phyloP scores from a whole-genome alignment of 306 rosid species.

The Arachis hypogaea region DNA sequence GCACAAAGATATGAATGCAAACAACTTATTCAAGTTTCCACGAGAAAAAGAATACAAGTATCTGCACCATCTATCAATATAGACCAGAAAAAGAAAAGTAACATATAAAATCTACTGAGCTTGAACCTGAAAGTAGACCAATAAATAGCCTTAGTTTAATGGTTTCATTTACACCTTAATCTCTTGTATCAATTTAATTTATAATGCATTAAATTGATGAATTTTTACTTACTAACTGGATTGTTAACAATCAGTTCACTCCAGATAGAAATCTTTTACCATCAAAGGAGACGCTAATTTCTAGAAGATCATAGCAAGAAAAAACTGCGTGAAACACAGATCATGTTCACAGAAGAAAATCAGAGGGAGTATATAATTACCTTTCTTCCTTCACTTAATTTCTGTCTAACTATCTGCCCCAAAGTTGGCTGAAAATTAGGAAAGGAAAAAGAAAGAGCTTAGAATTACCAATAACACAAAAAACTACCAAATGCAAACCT shows the following conservation, averaged over 20 bases:
- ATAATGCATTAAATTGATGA: no score
- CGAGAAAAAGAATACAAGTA: slow-evolving; percentile 11
- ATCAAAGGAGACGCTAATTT: no score
- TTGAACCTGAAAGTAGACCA: no score
- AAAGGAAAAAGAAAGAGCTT: slow-evolving; percentile 28
- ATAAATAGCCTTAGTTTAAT: no score
- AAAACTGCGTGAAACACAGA: not conserved
- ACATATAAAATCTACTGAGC: no score
- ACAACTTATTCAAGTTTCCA: slow-evolving; percentile 23
- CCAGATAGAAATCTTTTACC: no score
- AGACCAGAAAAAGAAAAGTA: not conserved
- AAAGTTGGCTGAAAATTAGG: slow-evolving; percentile 71
- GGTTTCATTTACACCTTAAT: no score
- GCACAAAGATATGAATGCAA: slow-evolving; percentile 1
- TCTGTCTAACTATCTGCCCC: slow-evolving; percentile 93
- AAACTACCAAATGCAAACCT: slow-evolving; percentile 26
- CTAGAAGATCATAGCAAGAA: no score
- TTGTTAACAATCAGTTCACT: no score
- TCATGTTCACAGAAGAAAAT: not conserved
- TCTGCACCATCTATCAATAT: slow-evolving; percentile 16
- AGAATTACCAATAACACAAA: slow-evolving; percentile 33
- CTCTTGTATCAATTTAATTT: no score
- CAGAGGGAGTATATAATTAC: slow-evolving; percentile 47
- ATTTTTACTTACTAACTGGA: no score
- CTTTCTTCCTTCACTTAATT: slow-evolving; percentile 95